Evolutionary conservation across 2,329 filamentous ascomycete genomes (phyloP).

Genomic region (Uncinocarpus reesii): DNA sequence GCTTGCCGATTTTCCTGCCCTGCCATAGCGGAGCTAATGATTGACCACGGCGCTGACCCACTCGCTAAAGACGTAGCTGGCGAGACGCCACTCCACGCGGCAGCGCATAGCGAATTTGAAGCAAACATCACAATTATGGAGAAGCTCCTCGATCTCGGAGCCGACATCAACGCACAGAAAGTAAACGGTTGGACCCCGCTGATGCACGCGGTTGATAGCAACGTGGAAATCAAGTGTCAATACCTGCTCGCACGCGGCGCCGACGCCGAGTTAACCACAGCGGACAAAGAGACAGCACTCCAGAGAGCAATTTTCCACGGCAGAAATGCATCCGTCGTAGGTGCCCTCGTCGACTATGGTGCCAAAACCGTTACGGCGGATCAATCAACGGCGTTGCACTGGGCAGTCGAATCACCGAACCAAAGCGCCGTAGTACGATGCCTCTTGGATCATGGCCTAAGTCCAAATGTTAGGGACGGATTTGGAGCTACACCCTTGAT

Average conservation of each 20-base stretch:
- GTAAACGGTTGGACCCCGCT: conserved; percentile 3
- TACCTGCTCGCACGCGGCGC: conserved; percentile 5
- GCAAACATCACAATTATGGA: background rate
- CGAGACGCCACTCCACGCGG: conserved; percentile 26
- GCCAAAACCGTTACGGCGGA: background rate
- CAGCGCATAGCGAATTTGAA: background rate
- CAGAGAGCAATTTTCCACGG: background rate
- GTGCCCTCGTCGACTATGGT: background rate
- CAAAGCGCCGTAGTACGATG: background rate
- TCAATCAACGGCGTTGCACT: background rate
- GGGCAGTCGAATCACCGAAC: background rate
- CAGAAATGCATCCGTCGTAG: background rate
- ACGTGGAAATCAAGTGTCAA: background rate
- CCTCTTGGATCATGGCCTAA: conserved; percentile 3
- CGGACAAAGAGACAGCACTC: conserved; percentile 1
- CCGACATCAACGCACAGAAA: conserved; percentile 4
- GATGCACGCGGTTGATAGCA: conserved; percentile 1
- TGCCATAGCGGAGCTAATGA: background rate
- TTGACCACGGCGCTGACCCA: conserved; percentile 27
- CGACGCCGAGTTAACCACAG: background rate
- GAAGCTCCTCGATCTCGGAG: conserved; percentile 1
- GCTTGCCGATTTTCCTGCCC: background rate
- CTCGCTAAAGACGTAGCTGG: conserved; percentile 28
- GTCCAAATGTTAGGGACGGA: conserved; percentile 3
- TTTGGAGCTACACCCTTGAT: conserved; percentile 8